A percentile compares a stretch with the other conserved stretches of the same genome.
Evolutionary conservation across 805 yeast genomes (phyloP).

Genomic region (Kuraishia cidri): DNA sequence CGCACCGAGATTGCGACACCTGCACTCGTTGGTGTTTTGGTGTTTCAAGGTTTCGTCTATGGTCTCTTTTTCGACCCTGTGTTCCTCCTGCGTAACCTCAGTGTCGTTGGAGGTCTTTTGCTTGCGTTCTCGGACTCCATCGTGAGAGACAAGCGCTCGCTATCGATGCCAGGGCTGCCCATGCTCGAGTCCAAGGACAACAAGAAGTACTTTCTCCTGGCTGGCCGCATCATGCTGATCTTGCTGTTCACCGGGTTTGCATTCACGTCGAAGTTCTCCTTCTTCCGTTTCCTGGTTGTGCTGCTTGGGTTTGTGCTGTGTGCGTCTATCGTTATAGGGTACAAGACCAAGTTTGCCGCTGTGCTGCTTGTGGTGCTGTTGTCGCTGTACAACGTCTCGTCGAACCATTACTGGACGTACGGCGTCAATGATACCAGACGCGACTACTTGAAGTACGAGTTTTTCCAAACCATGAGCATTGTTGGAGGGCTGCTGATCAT

Average conservation of each 20-base stretch:
- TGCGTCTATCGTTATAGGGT: constrained; percentile 80
- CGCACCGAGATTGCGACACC: constrained; percentile 63
- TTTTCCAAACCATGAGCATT: constrained; percentile 88
- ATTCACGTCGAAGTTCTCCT: constrained; percentile 64
- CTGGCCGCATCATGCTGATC: constrained; percentile 82
- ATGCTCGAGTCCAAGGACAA: constrained; percentile 62
- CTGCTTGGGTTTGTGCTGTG: constrained; percentile 64
- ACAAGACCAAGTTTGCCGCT: constrained; percentile 87
- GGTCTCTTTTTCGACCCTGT: constrained; percentile 77
- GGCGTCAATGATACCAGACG: constrained; percentile 64
- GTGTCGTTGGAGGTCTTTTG: constrained; percentile 87
- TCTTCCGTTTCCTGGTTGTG: constrained; percentile 54
- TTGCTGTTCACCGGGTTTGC: constrained; percentile 82
- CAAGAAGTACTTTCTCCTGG: constrained; percentile 74
- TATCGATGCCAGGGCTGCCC: constrained; percentile 68
- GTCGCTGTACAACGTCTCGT: constrained; percentile 64
- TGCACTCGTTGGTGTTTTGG: constrained; percentile 59
- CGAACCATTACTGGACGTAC: constrained; percentile 87
- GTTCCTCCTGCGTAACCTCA: constrained; percentile 79
- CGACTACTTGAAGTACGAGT: constrained; percentile 86
- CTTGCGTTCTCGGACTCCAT: constrained; percentile 82
- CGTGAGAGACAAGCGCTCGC: constrained; percentile 63
- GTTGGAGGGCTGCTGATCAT: constrained; percentile 90
- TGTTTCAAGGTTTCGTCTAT: constrained; percentile 79
- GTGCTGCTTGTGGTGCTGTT: constrained; percentile 58